Percentiles rank a stretch among this genome's conserved stretches.
Evolutionary conservation across 495 filamentous ascomycete species (phyloP).

Genomic region (Aspergillus haitiensis): DNA sequence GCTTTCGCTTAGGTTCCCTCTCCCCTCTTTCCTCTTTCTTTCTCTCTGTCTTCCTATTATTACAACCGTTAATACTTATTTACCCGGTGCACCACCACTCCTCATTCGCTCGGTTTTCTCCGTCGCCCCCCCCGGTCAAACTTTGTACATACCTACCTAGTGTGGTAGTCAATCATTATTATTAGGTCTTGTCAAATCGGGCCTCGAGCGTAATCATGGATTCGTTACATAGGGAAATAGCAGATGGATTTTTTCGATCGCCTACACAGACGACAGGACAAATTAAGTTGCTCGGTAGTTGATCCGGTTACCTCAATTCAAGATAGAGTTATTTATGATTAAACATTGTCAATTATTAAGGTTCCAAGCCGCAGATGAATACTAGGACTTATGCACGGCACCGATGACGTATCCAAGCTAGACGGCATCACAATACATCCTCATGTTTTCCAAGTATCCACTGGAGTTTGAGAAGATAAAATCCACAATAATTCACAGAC

Average conservation of each 20-base stretch:
- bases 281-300: no score
- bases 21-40: slow-evolving; percentile 8
- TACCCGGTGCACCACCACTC: not conserved
- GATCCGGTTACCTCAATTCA: not conserved
- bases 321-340: slow-evolving; percentile 2
- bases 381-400: not conserved
- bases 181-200: no score
- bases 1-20: slow-evolving; percentile 19
- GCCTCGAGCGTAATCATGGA: no score
- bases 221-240: no score
- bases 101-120: slow-evolving; percentile 3
- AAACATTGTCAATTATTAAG: not conserved
- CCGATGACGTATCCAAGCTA: not conserved
- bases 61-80: not conserved
- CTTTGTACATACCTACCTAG: not conserved
- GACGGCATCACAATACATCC: no score
- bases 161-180: no score
- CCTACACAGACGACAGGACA: no score
- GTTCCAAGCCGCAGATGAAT: not conserved
- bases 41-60: not conserved
- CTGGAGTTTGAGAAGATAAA: no score
- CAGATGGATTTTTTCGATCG: no score
- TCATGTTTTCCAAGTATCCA: no score
- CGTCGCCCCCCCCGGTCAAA: not conserved
- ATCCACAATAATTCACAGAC: no score